phyloP scores from a whole-genome alignment of 2,329 filamentous ascomycete species.

The Rutstroemia sydowiana region DNA sequence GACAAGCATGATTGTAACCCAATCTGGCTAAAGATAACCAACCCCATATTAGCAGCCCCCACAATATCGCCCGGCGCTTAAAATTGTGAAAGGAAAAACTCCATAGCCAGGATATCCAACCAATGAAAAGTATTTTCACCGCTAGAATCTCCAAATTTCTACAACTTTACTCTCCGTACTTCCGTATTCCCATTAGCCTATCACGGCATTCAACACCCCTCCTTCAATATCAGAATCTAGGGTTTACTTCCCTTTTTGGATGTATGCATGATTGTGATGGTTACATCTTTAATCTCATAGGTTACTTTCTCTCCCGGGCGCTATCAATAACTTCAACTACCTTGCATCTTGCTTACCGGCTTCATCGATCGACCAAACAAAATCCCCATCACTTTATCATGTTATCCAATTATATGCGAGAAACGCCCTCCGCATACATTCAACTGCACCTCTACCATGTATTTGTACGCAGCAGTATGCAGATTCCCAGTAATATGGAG shows the following conservation, averaged over 20 bases:
- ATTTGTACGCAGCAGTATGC: neutral
- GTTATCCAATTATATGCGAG: neutral
- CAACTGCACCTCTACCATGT: neutral
- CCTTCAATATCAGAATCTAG: neutral
- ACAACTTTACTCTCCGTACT: neutral
- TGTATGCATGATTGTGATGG: neutral
- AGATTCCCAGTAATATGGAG: neutral
- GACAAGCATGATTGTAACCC: no score
- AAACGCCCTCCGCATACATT: neutral
- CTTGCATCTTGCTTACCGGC: neutral
- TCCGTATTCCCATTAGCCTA: no score
- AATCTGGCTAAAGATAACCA: no score
- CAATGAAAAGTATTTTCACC: neutral
- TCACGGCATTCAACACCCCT: neutral
- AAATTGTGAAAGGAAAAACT: no score
- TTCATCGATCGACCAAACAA: neutral
- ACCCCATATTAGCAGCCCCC: no score
- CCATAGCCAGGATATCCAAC: neutral
- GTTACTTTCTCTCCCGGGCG: constrained; percentile 1
- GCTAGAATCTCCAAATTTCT: neutral
- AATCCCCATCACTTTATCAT: neutral
- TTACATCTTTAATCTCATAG: neutral
- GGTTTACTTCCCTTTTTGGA: neutral
- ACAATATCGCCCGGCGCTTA: no score
- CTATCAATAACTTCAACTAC: neutral